Base-by-base conservation (phyloP, 176 grass and related monocot species). In the Triticum monococcum region DNA sequence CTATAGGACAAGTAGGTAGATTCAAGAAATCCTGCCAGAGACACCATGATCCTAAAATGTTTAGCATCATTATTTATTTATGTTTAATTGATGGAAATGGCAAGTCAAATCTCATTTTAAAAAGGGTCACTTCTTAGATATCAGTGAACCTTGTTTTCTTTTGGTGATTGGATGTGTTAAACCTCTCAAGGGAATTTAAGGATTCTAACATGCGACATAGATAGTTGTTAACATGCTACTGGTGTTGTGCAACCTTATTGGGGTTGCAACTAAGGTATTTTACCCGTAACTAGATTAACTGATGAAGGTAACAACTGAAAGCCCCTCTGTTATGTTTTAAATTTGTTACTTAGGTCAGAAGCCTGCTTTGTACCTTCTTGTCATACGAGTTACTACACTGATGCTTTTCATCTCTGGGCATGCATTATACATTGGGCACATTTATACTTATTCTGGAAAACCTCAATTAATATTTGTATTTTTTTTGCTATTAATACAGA, bases 401-500 rank as follows among this genome's bases (percentile, higher is more conserved):
- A 43, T 63, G 36, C 28, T 75, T 75, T 75, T 63, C 37, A 80
- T 80, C 22, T 75, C 77, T 11, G 35, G 61, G 65, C 48, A 80
- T 89, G 65, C 52, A 31, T 79, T 76, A 85, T 74, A 46, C n/a
- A 52, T 54, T 18, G 16, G 50, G 16, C 18, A 18, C 50, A 73
- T 72, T 17, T 82, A 16, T 70, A 70, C 35, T 38, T 23, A 12
- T 28, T 85, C 20, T 3, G 37, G 20, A 12, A 61, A 25, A 28
- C 62, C 43, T 61, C 38, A 71, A 64, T 37, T 81, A 35, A 72
- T 30, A 66, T 86, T 9, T 90, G 13, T 40, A 22, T 64, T 26
- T 26, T 26, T 88, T 86, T 62, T 77, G 23, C 79, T 73, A 43
- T 79, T 64, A 18, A 89, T 89, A 79, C 82, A 98, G 96, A 92